phyloP scores from a whole-genome alignment of 192 early-diverging fungal species.

The Gamsiella multidivaricata region DNA sequence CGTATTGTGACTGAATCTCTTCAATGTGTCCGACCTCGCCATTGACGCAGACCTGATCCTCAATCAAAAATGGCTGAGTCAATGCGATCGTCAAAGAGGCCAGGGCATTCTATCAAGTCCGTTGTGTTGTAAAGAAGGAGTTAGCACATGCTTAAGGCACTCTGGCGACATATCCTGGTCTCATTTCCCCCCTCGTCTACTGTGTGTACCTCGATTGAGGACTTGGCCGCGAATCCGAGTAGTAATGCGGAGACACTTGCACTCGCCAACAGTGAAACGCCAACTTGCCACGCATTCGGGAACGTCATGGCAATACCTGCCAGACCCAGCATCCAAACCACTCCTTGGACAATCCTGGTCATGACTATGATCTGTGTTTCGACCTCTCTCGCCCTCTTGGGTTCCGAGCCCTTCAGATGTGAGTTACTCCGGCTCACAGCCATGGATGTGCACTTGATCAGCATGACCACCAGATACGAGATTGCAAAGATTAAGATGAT shows the following conservation, averaged over 20 bases:
- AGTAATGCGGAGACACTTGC: constrained; percentile 55
- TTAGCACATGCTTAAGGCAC: not conserved
- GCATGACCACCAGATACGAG: constrained; percentile 38
- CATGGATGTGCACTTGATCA: constrained; percentile 50
- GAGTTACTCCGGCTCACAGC: constrained; percentile 29
- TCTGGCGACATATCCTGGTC: too few species aligned
- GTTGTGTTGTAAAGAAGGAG: not conserved
- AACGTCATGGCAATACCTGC: constrained; percentile 55
- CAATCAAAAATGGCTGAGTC: constrained; percentile 56
- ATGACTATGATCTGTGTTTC: constrained; percentile 55
- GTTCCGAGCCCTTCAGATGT: constrained; percentile 28
- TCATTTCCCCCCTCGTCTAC: too few species aligned
- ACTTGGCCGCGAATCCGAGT: constrained; percentile 55
- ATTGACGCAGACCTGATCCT: constrained; percentile 49
- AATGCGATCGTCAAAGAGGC: constrained; percentile 57
- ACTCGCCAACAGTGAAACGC: constrained; percentile 51
- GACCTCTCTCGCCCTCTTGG: constrained; percentile 37
- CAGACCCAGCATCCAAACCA: constrained; percentile 48
- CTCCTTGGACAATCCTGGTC: constrained; percentile 47
- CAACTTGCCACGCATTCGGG: constrained; percentile 55
- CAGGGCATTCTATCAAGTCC: constrained; percentile 42
- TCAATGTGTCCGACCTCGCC: constrained; percentile 50
- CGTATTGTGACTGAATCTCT: constrained; percentile 57
- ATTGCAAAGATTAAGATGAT: constrained; percentile 47
- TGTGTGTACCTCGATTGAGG: constrained; percentile 43